phyloP scores from a whole-genome alignment of 768 basidiomycete genomes.

The Dendrothele bispora region DNA sequence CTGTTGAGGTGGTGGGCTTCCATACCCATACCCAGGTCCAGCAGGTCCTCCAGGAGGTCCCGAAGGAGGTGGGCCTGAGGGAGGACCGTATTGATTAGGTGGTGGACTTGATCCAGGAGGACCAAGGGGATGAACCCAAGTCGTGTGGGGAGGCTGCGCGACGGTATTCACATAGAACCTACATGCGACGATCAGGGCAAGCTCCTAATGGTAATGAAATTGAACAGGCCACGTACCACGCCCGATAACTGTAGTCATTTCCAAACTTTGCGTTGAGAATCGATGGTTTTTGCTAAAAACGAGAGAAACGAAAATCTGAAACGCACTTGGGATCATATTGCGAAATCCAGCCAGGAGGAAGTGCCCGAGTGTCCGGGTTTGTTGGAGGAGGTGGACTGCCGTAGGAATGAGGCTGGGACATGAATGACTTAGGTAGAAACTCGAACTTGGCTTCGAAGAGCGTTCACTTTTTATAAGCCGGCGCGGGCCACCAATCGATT shows the following conservation, averaged over 20 bases:
- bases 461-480: no score
- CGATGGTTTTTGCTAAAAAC: neutral
- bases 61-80: constrained; percentile 17
- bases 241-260: constrained; percentile 56
- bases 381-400: neutral
- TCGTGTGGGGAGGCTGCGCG: constrained; percentile 59
- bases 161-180: constrained; percentile 82
- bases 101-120: constrained; percentile 33
- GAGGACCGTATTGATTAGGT: constrained; percentile 38
- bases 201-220: neutral
- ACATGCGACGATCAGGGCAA: neutral
- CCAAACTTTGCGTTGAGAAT: constrained; percentile 19
- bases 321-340: constrained; percentile 71
- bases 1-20: constrained; percentile 25
- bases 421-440: constrained; percentile 1
- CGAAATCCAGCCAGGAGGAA: constrained; percentile 68
- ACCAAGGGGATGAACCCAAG: constrained; percentile 73
- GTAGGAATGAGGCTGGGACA: constrained; percentile 7
- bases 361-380: constrained; percentile 35
- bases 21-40: constrained; percentile 20
- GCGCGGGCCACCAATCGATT: no score
- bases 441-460: neutral
- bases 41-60: constrained; percentile 6
- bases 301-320: neutral
- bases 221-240: constrained; percentile 49